Conservation (phyloP, 1,284 basidiomycete genomes). For the Mycosarcoma mackinlayi region DNA sequence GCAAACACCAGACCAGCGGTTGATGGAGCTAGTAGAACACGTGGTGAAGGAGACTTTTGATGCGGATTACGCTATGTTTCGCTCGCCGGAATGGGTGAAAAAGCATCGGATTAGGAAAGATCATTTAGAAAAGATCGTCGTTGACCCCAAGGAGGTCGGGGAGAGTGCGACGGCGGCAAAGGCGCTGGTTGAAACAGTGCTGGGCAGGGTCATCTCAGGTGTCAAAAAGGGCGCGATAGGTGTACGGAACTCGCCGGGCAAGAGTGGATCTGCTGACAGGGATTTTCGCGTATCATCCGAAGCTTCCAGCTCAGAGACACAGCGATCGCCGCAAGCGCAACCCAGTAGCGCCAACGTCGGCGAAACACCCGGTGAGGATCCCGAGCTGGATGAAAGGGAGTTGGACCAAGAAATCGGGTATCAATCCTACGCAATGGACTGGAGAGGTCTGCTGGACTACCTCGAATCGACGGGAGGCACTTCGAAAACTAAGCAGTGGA, state of each 20-base stretch:
- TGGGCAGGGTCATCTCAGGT: slow-evolving; percentile 13
- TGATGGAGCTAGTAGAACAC: slow-evolving; percentile 13
- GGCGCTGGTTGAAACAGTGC: slow-evolving; percentile 17
- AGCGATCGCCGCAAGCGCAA: not conserved
- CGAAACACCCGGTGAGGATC: not conserved
- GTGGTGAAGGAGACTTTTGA: slow-evolving; percentile 28
- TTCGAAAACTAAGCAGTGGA: slow-evolving; percentile 28
- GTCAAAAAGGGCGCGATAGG: slow-evolving; percentile 20
- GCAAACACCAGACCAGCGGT: slow-evolving; percentile 2
- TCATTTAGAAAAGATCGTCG: slow-evolving; percentile 19
- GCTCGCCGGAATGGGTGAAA: slow-evolving; percentile 18
- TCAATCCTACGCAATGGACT: slow-evolving; percentile 6
- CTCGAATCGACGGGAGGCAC: slow-evolving; percentile 20
- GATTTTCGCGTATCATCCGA: not conserved
- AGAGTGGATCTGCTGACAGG: not conserved
- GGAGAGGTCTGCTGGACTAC: slow-evolving; percentile 17
- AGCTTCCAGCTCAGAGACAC: not conserved
- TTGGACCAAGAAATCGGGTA: slow-evolving; percentile 17
- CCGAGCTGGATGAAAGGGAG: slow-evolving; percentile 5
- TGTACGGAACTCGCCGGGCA: not conserved
- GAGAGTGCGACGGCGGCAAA: slow-evolving; percentile 29
- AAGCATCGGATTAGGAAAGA: slow-evolving; percentile 18
- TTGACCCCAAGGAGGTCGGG: slow-evolving; percentile 20
- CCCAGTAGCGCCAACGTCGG: not conserved
- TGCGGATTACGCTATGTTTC: slow-evolving; percentile 27